Percentiles rank a stretch among this genome's conserved stretches.
These are phyloP conservation scores for Irpex sp. DNA, from an alignment of 1,284 basidiomycete species.

Conservation along the genomic window DNA sequence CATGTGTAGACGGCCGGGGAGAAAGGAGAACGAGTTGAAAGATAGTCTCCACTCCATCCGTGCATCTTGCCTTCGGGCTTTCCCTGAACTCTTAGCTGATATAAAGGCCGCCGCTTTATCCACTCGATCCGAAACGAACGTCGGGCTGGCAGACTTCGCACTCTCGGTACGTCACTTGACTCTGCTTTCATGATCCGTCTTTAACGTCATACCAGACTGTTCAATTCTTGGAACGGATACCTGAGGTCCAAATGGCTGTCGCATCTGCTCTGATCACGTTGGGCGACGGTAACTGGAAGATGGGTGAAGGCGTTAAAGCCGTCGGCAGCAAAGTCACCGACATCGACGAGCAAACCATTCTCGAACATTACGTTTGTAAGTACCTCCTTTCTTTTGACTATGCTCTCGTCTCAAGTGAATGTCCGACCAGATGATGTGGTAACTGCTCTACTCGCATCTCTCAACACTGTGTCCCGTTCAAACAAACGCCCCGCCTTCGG, in stretches of 20 bases:
- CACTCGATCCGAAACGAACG: constrained; percentile 47
- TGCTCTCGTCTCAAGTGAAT: constrained; percentile 6
- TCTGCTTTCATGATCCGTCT: not conserved
- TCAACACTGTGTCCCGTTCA: constrained; percentile 60
- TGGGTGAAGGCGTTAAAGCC: constrained; percentile 75
- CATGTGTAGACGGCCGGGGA: constrained; percentile 42
- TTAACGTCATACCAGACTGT: constrained; percentile 45
- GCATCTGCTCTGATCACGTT: constrained; percentile 60
- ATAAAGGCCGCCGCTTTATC: constrained; percentile 58
- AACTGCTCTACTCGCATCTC: constrained; percentile 51
- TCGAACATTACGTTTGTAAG: constrained; percentile 75
- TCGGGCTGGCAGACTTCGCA: constrained; percentile 61
- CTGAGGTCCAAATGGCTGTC: constrained; percentile 64
- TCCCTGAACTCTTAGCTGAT: constrained; percentile 77
- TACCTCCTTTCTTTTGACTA: constrained; percentile 11
- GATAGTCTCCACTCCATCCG: constrained; percentile 63
- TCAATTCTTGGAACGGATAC: constrained; percentile 63
- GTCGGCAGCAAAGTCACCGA: constrained; percentile 45
- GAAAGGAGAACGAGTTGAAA: constrained; percentile 64
- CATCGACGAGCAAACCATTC: constrained; percentile 53
- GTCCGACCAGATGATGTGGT: constrained; percentile 60
- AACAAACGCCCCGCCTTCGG: constrained; percentile 64
- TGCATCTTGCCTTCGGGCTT: constrained; percentile 68
- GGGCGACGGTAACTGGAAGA: constrained; percentile 84
- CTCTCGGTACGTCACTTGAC: constrained; percentile 41